Percentiles rank a stretch among this genome's conserved stretches.
Evolutionary conservation across 305 asterid species (phyloP).

Genomic region (Solanum hybrid): DNA sequence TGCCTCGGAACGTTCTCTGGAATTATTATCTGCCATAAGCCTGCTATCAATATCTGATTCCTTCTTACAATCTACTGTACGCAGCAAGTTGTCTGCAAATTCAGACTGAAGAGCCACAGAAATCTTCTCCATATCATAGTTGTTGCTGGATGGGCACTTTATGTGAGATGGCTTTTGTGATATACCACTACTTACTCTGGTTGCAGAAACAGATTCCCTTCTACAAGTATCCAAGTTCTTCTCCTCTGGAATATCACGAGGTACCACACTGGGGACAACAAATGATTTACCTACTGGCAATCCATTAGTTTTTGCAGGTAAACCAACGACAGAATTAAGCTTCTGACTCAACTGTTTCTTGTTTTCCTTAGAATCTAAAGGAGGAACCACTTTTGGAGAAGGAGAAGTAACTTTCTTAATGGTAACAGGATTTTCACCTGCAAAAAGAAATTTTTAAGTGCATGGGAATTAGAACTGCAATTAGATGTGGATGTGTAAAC

Average conservation of each 20-base stretch:
- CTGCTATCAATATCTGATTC: constrained; percentile 34
- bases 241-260: constrained; percentile 55
- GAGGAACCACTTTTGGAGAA: constrained; percentile 35
- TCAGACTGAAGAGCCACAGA: constrained; percentile 39
- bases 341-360: constrained; percentile 39
- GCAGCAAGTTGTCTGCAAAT: constrained; percentile 25
- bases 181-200: constrained; percentile 31
- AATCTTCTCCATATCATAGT: constrained; percentile 51
- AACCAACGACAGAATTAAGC: constrained; percentile 37
- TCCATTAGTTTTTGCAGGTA: constrained; percentile 39
- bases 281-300: constrained; percentile 41
- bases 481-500: constrained; percentile 1
- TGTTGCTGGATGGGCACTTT: constrained; percentile 44
- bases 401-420: constrained; percentile 35
- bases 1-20: constrained; percentile 24
- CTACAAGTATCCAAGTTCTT: constrained; percentile 44
- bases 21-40: constrained; percentile 21
- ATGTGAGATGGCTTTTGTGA: constrained; percentile 40
- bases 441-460: constrained; percentile 7
- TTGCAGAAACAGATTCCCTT: constrained; percentile 46
- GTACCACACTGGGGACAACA: constrained; percentile 52
- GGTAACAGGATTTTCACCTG: constrained; percentile 59
- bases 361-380: constrained; percentile 48
- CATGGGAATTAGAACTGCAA: not conserved
- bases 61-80: constrained; percentile 26